These are phyloP conservation scores for Euclidium syriacum DNA, from an alignment of 345 rosid genomes.

Conservation along the genomic window DNA sequence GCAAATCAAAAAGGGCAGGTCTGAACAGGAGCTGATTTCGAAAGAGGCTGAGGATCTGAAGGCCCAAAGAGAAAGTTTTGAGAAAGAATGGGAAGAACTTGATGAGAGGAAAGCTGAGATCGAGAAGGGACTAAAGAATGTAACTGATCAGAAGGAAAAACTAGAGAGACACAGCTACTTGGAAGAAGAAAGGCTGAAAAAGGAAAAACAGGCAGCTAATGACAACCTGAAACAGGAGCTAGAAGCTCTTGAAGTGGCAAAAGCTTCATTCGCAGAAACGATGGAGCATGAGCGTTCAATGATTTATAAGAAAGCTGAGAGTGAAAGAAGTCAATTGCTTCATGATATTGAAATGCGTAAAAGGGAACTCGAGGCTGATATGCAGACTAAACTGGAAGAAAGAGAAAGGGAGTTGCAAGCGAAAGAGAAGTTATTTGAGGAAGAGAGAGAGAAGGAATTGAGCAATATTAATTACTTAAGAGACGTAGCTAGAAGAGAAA, in stretches of 20 bases:
- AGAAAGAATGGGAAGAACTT: conserved; percentile 91
- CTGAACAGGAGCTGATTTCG: conserved; percentile 63
- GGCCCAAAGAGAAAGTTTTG: conserved; percentile 78
- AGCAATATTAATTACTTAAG: conserved; percentile 66
- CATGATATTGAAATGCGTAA: conserved; percentile 65
- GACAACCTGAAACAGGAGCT: conserved; percentile 54
- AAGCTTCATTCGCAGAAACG: conserved; percentile 56
- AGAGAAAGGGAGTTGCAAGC: conserved; percentile 55
- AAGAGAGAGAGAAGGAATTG: conserved; percentile 74
- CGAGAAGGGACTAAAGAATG: conserved; percentile 47
- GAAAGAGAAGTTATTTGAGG: conserved; percentile 60
- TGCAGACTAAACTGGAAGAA: conserved; percentile 57
- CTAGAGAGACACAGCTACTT: conserved; percentile 50
- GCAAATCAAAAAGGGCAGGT: conserved; percentile 70
- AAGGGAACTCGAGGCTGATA: conserved; percentile 63
- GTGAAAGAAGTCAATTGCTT: conserved; percentile 67
- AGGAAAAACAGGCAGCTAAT: conserved; percentile 48
- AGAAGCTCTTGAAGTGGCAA: conserved; percentile 65
- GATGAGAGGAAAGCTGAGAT: conserved; percentile 67
- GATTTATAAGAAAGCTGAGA: conserved; percentile 56
- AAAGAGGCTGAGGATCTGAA: conserved; percentile 87
- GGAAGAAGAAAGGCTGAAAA: conserved; percentile 72
- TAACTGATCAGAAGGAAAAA: conserved; percentile 50
- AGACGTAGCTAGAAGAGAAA: conserved; percentile 78
- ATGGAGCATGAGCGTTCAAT: conserved; percentile 70